Conservation (phyloP, 441 rosid genomes). For the Populus hybrid region DNA sequence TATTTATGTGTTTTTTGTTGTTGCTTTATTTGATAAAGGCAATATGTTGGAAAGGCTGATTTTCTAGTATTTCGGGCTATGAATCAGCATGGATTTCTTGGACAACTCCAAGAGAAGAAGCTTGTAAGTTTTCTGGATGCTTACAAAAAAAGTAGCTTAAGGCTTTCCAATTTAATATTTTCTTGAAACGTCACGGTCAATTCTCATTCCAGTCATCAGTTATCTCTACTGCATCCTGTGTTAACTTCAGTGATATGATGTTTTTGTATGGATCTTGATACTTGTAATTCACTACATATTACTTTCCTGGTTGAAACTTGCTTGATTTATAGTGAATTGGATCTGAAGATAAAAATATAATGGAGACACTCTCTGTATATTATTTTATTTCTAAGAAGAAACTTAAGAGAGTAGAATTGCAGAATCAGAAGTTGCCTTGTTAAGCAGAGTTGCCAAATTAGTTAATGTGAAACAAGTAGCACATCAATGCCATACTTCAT, state of each 20-base stretch:
- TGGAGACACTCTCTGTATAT: background rate
- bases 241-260: background rate
- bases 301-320: background rate
- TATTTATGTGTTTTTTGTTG: slow-evolving; percentile 1
- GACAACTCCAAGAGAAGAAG: slow-evolving; percentile 96
- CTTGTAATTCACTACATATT: background rate
- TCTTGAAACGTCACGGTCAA: background rate
- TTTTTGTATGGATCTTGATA: background rate
- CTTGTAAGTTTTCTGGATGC: slow-evolving; percentile 62
- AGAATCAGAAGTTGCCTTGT: background rate
- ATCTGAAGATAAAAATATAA: background rate
- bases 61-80: slow-evolving; percentile 93
- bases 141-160: slow-evolving; percentile 7
- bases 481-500: background rate
- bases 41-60: slow-evolving; percentile 96
- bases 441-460: background rate
- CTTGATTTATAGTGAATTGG: background rate
- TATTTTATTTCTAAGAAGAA: background rate
- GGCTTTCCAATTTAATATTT: background rate
- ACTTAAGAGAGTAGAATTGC: background rate
- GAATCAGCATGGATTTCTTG: slow-evolving; percentile 97
- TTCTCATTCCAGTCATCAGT: background rate
- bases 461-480: background rate
- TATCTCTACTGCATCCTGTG: background rate
- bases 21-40: slow-evolving; percentile 44